Percentiles rank a stretch among this genome's conserved stretches.
phyloP scores from a whole-genome alignment of 306 rosid genomes.

The Castanea crenata region DNA sequence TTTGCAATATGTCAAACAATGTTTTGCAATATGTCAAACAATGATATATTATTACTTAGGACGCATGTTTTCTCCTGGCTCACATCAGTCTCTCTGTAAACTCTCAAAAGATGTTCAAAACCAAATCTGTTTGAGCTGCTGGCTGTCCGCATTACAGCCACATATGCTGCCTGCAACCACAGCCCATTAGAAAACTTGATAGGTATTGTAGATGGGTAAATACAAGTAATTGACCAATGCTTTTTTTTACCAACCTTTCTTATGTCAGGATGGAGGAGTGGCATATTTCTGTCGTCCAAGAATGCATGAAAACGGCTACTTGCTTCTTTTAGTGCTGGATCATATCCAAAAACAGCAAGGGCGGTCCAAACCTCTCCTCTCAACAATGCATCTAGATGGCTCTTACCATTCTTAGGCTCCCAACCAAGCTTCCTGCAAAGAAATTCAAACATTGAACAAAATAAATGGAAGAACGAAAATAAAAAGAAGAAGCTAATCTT shows the following conservation, averaged over 20 bases:
- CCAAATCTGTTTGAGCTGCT: slow-evolving; percentile 53
- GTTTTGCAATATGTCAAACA: neutral
- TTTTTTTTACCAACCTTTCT: slow-evolving; percentile 60
- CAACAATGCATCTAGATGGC: slow-evolving; percentile 80
- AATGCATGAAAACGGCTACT: slow-evolving; percentile 71
- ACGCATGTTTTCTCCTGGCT: slow-evolving; percentile 91
- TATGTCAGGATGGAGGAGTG: slow-evolving; percentile 84
- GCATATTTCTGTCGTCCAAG: slow-evolving; percentile 70
- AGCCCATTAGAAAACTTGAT: slow-evolving; percentile 27
- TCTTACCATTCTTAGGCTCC: slow-evolving; percentile 68
- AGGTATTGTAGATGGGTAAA: slow-evolving; percentile 5
- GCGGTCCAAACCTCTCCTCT: slow-evolving; percentile 90
- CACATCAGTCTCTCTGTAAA: slow-evolving; percentile 79
- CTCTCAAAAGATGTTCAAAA: slow-evolving; percentile 70
- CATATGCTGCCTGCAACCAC: slow-evolving; percentile 76
- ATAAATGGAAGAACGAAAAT: neutral
- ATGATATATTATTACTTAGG: slow-evolving; percentile 48
- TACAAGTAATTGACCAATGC: slow-evolving; percentile 4
- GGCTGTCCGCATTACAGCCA: slow-evolving; percentile 70
- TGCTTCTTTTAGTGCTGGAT: slow-evolving; percentile 69
- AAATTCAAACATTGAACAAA: slow-evolving; percentile 1
- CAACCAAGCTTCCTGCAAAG: slow-evolving; percentile 83
- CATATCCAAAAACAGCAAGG: slow-evolving; percentile 71
- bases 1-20: neutral
- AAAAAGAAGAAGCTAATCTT: neutral